These are phyloP conservation scores for Cyclotella sp. DNA, from an alignment of 108 stramenopile genomes.

Conservation along the genomic window DNA sequence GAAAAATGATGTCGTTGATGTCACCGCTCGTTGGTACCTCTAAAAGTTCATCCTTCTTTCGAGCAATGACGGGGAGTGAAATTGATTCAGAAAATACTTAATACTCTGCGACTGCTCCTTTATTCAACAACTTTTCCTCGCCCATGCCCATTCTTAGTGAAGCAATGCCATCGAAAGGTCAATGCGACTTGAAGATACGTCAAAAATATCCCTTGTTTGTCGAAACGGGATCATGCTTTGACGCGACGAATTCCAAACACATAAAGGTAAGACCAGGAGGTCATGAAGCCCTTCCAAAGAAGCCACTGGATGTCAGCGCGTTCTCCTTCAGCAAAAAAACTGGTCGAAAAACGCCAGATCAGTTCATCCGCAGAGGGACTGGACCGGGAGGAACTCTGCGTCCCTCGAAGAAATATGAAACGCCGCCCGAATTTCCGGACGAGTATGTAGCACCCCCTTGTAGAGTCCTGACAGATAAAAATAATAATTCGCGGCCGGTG, in stretches of 20 bases:
- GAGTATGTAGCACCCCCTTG: conserved; percentile 35
- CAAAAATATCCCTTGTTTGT: conserved; percentile 43
- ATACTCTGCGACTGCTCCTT: not conserved
- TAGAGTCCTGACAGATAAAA: conserved; percentile 6
- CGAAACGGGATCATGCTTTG: conserved; percentile 66
- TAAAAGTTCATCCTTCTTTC: no score
- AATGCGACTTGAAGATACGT: conserved; percentile 33
- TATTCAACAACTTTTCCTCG: not conserved
- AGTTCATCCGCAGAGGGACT: conserved; percentile 66
- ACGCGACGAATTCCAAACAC: conserved; percentile 47
- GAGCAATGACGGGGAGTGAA: no score
- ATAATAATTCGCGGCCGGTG: conserved; percentile 33
- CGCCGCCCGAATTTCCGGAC: conserved; percentile 47
- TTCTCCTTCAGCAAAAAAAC: conserved; percentile 72
- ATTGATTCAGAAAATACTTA: not conserved
- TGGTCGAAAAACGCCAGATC: conserved; percentile 51
- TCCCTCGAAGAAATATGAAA: conserved; percentile 36
- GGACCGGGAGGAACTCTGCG: conserved; percentile 70
- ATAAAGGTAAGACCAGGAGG: conserved; percentile 77
- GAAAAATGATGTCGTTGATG: not conserved
- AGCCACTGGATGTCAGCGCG: conserved; percentile 65
- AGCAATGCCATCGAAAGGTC: conserved; percentile 3
- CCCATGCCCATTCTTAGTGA: not conserved
- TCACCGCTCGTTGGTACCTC: not conserved
- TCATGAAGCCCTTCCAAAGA: conserved; percentile 71